phyloP scores from a whole-genome alignment of 1,139 yeast genomes.

The Yamadazyma conglobata region DNA sequence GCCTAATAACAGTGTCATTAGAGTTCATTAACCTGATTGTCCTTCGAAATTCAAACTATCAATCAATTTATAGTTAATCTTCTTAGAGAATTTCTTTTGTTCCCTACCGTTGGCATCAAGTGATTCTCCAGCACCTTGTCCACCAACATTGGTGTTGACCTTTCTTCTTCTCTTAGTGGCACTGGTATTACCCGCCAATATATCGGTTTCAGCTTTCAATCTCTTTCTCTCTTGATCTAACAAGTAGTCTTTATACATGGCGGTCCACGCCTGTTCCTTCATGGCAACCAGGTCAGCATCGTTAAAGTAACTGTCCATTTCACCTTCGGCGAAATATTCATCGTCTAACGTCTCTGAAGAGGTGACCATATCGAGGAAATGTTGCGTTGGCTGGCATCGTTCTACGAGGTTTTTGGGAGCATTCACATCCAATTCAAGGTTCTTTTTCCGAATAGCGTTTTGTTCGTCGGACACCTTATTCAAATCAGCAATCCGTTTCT shows the following conservation, averaged over 20 bases:
- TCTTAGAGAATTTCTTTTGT: constrained; percentile 73
- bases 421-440: constrained; percentile 20
- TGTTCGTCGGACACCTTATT: constrained; percentile 12
- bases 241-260: constrained; percentile 80
- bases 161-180: constrained; percentile 41
- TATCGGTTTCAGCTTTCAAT: constrained; percentile 83
- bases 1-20: too few relatives aligned
- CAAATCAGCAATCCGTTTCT: constrained; percentile 1
- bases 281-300: constrained; percentile 55
- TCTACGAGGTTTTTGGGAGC: constrained; percentile 53
- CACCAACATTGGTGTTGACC: constrained; percentile 12
- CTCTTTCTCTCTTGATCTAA: constrained; percentile 83
- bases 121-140: constrained; percentile 27
- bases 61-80: constrained; percentile 67
- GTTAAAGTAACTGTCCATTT: constrained; percentile 58
- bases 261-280: constrained; percentile 87
- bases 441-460: constrained; percentile 20
- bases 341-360: constrained; percentile 58
- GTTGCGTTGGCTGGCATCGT: constrained; percentile 52
- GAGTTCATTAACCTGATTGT: too few relatives aligned
- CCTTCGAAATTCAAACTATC: too few relatives aligned
- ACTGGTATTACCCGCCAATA: constrained; percentile 68
- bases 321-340: constrained; percentile 73
- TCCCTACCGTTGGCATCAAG: constrained; percentile 42
- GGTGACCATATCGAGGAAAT: constrained; percentile 49